Evolutionary conservation across 2,329 filamentous ascomycete genomes (phyloP).

Genomic region (Apiospora hydei): DNA sequence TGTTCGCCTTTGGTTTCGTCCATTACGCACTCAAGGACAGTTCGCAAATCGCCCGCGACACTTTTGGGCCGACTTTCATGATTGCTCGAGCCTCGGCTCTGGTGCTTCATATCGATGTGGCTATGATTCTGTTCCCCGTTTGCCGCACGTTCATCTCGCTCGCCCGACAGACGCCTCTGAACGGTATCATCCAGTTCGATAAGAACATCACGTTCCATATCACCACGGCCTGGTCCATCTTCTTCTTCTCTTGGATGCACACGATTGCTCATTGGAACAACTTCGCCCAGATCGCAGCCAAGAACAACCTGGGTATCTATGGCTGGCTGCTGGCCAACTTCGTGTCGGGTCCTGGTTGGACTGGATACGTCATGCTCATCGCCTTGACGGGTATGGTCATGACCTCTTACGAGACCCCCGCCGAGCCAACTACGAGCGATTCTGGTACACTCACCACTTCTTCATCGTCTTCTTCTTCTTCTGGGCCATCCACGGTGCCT

Average conservation of each 20-base stretch:
- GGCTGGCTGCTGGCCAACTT: slow-evolving; percentile 82
- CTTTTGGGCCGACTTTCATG: slow-evolving; percentile 78
- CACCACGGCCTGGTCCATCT: slow-evolving; percentile 83
- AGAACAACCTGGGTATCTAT: slow-evolving; percentile 79
- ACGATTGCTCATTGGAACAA: slow-evolving; percentile 90
- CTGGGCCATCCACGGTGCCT: slow-evolving; percentile 88
- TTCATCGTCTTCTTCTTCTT: slow-evolving; percentile 90
- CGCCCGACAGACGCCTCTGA: slow-evolving; percentile 79
- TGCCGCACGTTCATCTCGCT: slow-evolving; percentile 86
- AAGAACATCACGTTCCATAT: slow-evolving; percentile 93
- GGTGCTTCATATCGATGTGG: slow-evolving; percentile 82
- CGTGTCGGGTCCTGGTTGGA: slow-evolving; percentile 82
- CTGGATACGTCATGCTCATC: slow-evolving; percentile 83
- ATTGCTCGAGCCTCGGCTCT: slow-evolving; percentile 79
- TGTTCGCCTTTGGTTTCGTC: slow-evolving; percentile 82
- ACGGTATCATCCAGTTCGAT: slow-evolving; percentile 87
- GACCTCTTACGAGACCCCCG: slow-evolving; percentile 80
- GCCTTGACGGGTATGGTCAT: slow-evolving; percentile 79
- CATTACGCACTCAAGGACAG: slow-evolving; percentile 83
- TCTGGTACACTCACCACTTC: slow-evolving; percentile 91
- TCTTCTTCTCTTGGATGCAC: slow-evolving; percentile 88
- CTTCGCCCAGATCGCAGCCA: slow-evolving; percentile 76
- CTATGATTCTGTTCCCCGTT: slow-evolving; percentile 80
- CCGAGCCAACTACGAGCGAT: slow-evolving; percentile 84
- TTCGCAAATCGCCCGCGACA: slow-evolving; percentile 68